phyloP scores from a whole-genome alignment of 2,329 filamentous ascomycete genomes.

The Aspergillus sp. region DNA sequence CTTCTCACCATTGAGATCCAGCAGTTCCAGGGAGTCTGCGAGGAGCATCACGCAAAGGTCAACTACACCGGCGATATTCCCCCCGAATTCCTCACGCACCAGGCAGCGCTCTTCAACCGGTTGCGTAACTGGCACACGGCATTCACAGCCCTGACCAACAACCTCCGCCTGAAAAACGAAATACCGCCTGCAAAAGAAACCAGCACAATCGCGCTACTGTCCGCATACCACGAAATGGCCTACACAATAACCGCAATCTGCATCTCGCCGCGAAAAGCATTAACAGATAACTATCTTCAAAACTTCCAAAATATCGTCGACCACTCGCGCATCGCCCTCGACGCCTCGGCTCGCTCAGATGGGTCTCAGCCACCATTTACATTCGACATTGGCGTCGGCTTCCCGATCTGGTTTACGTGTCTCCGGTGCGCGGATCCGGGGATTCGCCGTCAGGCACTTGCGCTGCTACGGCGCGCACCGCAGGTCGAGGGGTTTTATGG shows the following conservation, averaged over 20 bases:
- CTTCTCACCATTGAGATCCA: slow-evolving; percentile 29
- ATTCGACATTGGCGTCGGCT: slow-evolving; percentile 35
- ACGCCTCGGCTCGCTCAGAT: slow-evolving; percentile 25
- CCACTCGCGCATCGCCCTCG: slow-evolving; percentile 28
- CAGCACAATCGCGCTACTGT: slow-evolving; percentile 28
- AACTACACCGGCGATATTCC: slow-evolving; percentile 17
- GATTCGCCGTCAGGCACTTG: slow-evolving; percentile 34
- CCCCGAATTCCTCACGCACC: slow-evolving; percentile 21
- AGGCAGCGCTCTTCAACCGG: slow-evolving; percentile 20
- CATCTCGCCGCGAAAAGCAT: slow-evolving; percentile 24
- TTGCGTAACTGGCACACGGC: slow-evolving; percentile 31
- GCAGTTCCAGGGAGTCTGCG: slow-evolving; percentile 29
- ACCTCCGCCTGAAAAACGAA: neutral
- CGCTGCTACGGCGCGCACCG: slow-evolving; percentile 30
- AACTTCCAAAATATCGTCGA: slow-evolving; percentile 35
- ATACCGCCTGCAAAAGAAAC: slow-evolving; percentile 12
- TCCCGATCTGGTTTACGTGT: slow-evolving; percentile 38
- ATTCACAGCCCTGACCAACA: slow-evolving; percentile 26
- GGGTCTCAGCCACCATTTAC: slow-evolving; percentile 36
- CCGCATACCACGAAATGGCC: slow-evolving; percentile 31
- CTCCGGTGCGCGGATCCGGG: slow-evolving; percentile 39
- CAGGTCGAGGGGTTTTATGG: slow-evolving; percentile 36
- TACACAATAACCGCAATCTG: slow-evolving; percentile 29
- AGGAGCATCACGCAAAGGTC: slow-evolving; percentile 20
- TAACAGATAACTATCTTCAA: slow-evolving; percentile 27